Conservation (phyloP, 768 basidiomycete genomes). For the Lactifluus volemus region DNA sequence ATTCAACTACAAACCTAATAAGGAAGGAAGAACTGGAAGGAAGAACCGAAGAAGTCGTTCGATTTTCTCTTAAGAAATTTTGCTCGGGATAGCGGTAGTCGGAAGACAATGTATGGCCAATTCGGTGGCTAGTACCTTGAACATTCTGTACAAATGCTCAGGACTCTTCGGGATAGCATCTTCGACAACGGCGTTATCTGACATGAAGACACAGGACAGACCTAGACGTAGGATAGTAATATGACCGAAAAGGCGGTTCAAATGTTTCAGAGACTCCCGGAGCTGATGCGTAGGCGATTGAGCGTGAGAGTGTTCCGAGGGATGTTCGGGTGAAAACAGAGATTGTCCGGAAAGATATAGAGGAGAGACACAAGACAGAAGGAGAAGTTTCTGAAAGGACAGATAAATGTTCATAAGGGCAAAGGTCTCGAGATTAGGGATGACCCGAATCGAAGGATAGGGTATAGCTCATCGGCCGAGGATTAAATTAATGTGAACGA, state of each 20-base stretch:
- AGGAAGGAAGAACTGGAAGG: too few species aligned
- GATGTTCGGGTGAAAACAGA: too few species aligned
- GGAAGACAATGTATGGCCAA: conserved; percentile 14
- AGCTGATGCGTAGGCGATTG: conserved; percentile 10
- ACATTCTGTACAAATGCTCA: conserved; percentile 4
- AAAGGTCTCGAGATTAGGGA: conserved; percentile 13
- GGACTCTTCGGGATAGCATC: conserved; percentile 13
- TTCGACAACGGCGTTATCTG: conserved; percentile 12
- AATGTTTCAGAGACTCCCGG: conserved; percentile 10
- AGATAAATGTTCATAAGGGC: conserved; percentile 12
- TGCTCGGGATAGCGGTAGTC: conserved; percentile 1
- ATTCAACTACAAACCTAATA: too few species aligned
- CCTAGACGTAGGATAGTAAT: conserved; percentile 10
- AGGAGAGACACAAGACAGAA: too few species aligned
- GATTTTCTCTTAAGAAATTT: conserved; percentile 2
- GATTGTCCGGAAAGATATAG: too few species aligned
- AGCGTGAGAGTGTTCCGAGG: conserved; percentile 2
- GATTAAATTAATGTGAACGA: too few species aligned
- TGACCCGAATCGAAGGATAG: not conserved
- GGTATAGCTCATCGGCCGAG: too few species aligned
- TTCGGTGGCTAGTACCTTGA: conserved; percentile 6
- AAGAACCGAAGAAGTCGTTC: too few species aligned
- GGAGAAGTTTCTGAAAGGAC: conserved; percentile 10
- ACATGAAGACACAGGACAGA: conserved; percentile 10
- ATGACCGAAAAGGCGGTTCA: conserved; percentile 8